These are phyloP conservation scores for Syzygium syzygioides DNA, from an alignment of 441 rosid species.

Conservation along the genomic window DNA sequence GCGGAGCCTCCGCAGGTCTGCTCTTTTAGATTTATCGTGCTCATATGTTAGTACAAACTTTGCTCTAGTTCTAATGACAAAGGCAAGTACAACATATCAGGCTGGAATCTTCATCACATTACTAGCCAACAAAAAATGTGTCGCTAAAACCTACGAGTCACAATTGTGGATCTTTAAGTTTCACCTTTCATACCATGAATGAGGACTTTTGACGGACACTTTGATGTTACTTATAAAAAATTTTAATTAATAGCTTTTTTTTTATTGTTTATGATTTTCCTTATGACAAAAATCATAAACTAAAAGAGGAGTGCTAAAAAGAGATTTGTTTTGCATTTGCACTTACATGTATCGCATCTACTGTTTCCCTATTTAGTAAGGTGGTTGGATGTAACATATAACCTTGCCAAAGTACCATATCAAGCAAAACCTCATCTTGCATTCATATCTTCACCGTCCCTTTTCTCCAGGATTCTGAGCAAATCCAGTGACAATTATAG, in stretches of 20 bases:
- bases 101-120: neutral
- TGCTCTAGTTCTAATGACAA: neutral
- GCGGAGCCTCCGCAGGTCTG: too few relatives aligned
- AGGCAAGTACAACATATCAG: neutral
- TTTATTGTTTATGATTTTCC: neutral
- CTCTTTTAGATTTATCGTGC: too few relatives aligned
- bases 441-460: neutral
- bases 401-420: neutral
- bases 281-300: neutral
- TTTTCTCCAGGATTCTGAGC: neutral
- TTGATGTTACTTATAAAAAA: neutral
- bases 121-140: neutral
- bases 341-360: neutral
- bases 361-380: neutral
- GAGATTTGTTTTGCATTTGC: neutral
- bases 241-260: neutral
- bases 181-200: rapidly evolving
- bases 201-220: neutral
- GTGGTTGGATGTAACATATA: neutral
- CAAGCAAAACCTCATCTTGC: neutral
- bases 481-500: neutral
- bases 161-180: neutral
- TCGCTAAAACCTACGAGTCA: neutral
- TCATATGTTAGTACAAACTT: too few relatives aligned
- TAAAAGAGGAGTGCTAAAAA: neutral